Evolutionary conservation across 78 protist species (phyloP), one percentile per base, ranked within the genome.

Genomic region (Protostelium mycophagum): DNA sequence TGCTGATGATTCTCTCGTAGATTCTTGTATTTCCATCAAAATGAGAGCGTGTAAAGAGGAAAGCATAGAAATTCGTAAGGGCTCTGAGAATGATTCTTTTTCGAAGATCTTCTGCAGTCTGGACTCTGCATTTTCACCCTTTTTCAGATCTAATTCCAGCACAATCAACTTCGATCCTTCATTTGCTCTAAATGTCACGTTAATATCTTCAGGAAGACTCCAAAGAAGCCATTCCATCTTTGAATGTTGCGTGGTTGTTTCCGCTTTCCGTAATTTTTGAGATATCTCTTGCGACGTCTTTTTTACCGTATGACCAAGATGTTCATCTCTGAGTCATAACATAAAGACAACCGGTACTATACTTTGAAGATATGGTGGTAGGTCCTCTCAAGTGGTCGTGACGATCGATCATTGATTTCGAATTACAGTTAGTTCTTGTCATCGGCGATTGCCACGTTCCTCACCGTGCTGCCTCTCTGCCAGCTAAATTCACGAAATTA

Each of bases 401-500:
- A 25, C 73, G 73, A n/a, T n/a, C 16, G 73, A 51, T 51, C 73
- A 25, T 51, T 16, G 73, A 5, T 51, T 51, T 51, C 73, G 73
- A 88, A 23, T 0, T 91, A 28, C 51, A 90, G 96, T 94, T 98
- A 0, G 98, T 98, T 9, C 97, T 99, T 1, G 99, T 98, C 10
- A 28, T 98, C 29, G 99, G 99, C 31, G 99, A 99, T 51, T 23
- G 98, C 38, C 99, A 98, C 93, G 97, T 99, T 35, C 99, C 99
- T n/a, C 97, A 97, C 86, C 85, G 99, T 36, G 91, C 96, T 0
- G 63, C 87, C 34, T 95, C 94, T 35, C 88, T 99, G 25, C 99
- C 99, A 0, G 91, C 92, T 1, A 89, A 94, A 84, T 98, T 99
- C 91, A 94, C 91, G 87, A 92, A 88, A 63, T 93, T 98, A 25